Evolutionary conservation across 2,329 filamentous ascomycete genomes (phyloP).

Genomic region (Nemania sp.): DNA sequence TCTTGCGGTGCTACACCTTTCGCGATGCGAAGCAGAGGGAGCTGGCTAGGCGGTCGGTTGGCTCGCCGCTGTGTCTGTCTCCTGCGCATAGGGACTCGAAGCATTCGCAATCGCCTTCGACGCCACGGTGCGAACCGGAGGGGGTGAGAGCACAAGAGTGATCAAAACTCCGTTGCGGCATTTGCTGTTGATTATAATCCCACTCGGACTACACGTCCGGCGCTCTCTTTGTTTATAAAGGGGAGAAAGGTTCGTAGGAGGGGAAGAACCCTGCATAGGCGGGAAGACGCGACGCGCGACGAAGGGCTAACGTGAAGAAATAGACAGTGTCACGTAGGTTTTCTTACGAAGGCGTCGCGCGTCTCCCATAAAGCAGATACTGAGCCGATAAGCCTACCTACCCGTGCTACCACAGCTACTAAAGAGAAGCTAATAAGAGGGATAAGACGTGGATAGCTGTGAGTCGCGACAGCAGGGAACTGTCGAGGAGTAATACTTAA

Average conservation of each 20-base stretch:
- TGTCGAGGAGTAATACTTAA: not conserved
- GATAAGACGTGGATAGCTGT: not conserved
- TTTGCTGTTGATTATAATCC: not conserved
- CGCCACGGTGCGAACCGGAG: not conserved
- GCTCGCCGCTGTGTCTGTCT: conserved; percentile 1
- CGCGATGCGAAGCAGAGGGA: conserved; percentile 43
- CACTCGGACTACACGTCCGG: not conserved
- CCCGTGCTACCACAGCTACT: not conserved
- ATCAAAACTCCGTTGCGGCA: not conserved
- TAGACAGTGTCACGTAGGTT: not conserved
- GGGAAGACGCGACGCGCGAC: not conserved
- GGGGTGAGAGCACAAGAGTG: not conserved
- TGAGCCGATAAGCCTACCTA: not conserved
- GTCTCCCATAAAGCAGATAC: not conserved
- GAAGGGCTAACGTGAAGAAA: not conserved
- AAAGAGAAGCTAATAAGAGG: not conserved
- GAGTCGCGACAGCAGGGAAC: not conserved
- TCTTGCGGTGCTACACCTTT: conserved; percentile 46
- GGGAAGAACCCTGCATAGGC: not conserved
- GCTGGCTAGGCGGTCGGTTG: conserved; percentile 18
- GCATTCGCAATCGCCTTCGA: conserved; percentile 15
- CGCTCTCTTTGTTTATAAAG: not conserved
- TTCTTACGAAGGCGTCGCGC: not conserved
- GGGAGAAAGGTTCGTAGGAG: not conserved
- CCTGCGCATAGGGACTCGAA: conserved; percentile 33